A percentile compares a stretch with the other conserved stretches of the same genome.
Evolutionary conservation across 331 rosid species (phyloP).

Genomic region (Telfairia occidentalis): DNA sequence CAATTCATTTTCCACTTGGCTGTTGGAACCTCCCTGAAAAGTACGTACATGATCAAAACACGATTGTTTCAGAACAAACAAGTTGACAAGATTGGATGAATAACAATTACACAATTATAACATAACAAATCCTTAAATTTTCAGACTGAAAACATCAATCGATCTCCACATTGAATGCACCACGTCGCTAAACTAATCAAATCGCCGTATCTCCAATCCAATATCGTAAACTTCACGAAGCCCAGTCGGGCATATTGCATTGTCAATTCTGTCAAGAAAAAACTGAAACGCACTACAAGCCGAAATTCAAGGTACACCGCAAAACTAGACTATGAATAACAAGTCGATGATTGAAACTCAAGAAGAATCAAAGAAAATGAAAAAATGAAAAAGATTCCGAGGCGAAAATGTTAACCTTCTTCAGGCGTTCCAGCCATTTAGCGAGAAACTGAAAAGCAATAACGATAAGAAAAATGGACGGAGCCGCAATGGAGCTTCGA

Average conservation of each 20-base stretch:
- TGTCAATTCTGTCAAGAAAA: background rate
- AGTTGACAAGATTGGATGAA: background rate
- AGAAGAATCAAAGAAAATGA: background rate
- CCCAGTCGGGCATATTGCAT: background rate
- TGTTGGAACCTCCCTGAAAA: constrained; percentile 36
- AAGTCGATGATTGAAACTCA: background rate
- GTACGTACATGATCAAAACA: constrained; percentile 4
- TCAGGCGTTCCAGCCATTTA: constrained; percentile 37
- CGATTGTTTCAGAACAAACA: background rate
- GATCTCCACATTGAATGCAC: background rate
- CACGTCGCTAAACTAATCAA: background rate
- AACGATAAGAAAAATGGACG: constrained; percentile 37
- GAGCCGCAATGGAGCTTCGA: constrained; percentile 49
- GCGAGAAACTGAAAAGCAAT: constrained; percentile 48
- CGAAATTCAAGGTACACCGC: background rate
- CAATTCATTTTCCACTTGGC: constrained; percentile 31
- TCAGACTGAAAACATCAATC: background rate
- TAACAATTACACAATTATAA: background rate
- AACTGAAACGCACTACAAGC: background rate
- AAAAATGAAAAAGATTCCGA: background rate
- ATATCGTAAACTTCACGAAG: background rate
- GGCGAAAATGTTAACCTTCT: constrained; percentile 27
- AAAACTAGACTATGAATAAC: background rate
- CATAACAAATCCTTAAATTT: background rate
- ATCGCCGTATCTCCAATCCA: background rate